Evolutionary conservation across 2,329 filamentous ascomycete genomes (phyloP).

Genomic region (Calycina herbarum): DNA sequence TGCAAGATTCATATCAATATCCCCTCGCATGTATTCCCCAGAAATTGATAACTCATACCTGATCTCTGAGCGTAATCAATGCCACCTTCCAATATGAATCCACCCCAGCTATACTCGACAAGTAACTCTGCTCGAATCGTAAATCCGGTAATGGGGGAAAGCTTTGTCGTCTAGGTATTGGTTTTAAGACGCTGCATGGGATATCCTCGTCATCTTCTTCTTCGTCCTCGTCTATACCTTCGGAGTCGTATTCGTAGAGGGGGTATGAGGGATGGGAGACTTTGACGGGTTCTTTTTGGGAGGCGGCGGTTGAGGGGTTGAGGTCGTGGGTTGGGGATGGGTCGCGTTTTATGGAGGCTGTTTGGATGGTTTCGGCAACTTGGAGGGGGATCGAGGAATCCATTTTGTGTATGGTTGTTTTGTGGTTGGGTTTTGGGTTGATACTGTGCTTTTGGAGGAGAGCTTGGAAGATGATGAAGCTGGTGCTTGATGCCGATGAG

Average conservation of each 20-base stretch:
- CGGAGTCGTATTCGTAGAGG: slow-evolving; percentile 40
- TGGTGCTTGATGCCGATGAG: background rate
- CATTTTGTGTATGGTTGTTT: slow-evolving; percentile 25
- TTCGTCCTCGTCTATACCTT: slow-evolving; percentile 43
- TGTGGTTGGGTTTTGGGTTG: background rate
- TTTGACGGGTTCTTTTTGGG: slow-evolving; percentile 61
- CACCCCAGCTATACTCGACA: slow-evolving; percentile 80
- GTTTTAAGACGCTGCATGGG: slow-evolving; percentile 63
- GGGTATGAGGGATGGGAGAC: slow-evolving; percentile 35
- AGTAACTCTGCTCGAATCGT: slow-evolving; percentile 96
- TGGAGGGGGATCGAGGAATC: slow-evolving; percentile 54
- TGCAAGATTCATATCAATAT: background rate
- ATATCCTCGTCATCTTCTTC: slow-evolving; percentile 65
- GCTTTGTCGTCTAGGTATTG: slow-evolving; percentile 50
- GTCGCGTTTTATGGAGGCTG: slow-evolving; percentile 70
- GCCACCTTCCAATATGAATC: slow-evolving; percentile 77
- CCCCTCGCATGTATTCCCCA: background rate
- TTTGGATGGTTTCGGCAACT: slow-evolving; percentile 77
- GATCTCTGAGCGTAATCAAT: slow-evolving; percentile 85
- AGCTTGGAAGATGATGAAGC: background rate
- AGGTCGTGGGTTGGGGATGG: slow-evolving; percentile 74
- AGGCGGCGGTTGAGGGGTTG: slow-evolving; percentile 76
- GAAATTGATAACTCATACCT: slow-evolving; percentile 56
- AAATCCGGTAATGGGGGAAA: slow-evolving; percentile 78
- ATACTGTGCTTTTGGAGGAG: background rate